phyloP scores from a whole-genome alignment of 805 yeast species.

The Cyberlindnera euphorbiiphila region DNA sequence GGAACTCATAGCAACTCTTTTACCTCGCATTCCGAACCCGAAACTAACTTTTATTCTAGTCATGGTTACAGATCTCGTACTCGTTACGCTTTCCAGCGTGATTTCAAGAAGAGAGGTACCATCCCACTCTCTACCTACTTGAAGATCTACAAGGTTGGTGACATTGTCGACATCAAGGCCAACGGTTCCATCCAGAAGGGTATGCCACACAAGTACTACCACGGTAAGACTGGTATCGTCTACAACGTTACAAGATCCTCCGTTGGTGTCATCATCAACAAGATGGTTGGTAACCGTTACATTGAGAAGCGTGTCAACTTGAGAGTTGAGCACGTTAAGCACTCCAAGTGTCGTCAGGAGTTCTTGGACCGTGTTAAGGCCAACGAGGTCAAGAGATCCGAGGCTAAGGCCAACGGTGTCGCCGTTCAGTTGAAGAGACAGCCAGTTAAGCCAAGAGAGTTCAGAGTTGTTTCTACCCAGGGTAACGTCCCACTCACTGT shows the following conservation, averaged over 20 bases:
- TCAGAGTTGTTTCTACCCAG: conserved; percentile 78
- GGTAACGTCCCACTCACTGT: conserved; percentile 91
- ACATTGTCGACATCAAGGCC: conserved; percentile 98
- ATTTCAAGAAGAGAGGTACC: conserved; percentile 94
- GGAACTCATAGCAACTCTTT: not conserved
- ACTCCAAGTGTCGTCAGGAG: conserved; percentile 99
- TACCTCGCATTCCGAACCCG: not conserved
- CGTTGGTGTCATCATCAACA: conserved; percentile 97
- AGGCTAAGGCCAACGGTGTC: conserved; percentile 93
- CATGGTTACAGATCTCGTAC: conserved; percentile 99
- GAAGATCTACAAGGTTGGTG: conserved; percentile 98
- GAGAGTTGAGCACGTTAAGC: conserved; percentile 98
- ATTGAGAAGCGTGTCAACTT: conserved; percentile 97
- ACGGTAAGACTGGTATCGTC: conserved; percentile 99
- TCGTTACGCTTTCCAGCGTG: conserved; percentile 99
- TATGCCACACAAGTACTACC: conserved; percentile 99
- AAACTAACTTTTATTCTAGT: conserved; percentile 34
- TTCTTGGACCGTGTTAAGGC: conserved; percentile 97
- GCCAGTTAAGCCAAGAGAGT: conserved; percentile 96
- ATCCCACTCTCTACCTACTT: conserved; percentile 94
- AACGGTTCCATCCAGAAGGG: conserved; percentile 99
- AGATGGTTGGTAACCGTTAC: conserved; percentile 99
- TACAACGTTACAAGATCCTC: conserved; percentile 98
- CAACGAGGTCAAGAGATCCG: conserved; percentile 89
- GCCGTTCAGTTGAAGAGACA: conserved; percentile 93